Conservation (phyloP, 2,329 filamentous ascomycete species). For the Parastagonospora avenae region DNA sequence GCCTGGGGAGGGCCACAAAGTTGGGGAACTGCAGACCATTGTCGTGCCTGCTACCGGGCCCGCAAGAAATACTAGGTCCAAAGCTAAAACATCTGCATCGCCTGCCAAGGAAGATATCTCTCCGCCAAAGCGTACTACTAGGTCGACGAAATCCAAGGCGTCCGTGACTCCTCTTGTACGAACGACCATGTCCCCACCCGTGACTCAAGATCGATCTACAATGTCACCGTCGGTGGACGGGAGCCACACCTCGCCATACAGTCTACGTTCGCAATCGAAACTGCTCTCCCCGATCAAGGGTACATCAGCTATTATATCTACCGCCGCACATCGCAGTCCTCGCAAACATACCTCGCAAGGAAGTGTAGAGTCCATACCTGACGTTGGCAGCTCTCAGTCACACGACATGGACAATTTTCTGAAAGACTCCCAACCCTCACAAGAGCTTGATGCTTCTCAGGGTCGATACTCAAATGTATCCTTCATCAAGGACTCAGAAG, state of each 20-base stretch:
- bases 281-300: slow-evolving; percentile 24
- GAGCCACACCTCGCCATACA: slow-evolving; percentile 31
- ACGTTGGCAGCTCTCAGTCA: slow-evolving; percentile 8
- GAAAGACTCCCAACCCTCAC: slow-evolving; percentile 26
- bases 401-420: slow-evolving; percentile 17
- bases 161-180: slow-evolving; percentile 20
- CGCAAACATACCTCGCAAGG: slow-evolving; percentile 17
- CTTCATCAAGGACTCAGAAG: slow-evolving; percentile 40
- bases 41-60: slow-evolving; percentile 31
- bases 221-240: slow-evolving; percentile 23
- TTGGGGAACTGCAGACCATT: slow-evolving; percentile 23
- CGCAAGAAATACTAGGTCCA: slow-evolving; percentile 40
- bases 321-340: slow-evolving; percentile 7
- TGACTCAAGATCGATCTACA: slow-evolving; percentile 20
- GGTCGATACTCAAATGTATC: slow-evolving; percentile 28
- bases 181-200: slow-evolving; percentile 23
- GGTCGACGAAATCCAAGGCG: slow-evolving; percentile 23
- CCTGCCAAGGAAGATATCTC: slow-evolving; percentile 21
- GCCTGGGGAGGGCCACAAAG: slow-evolving; percentile 26
- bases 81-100: slow-evolving; percentile 31
- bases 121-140: slow-evolving; percentile 12
- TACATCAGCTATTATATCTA: neutral
- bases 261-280: slow-evolving; percentile 36
- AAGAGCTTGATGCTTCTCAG: slow-evolving; percentile 28
- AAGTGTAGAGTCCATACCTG: slow-evolving; percentile 12